These are phyloP conservation scores for Ananas comosus DNA, from an alignment of 176 grass and related monocot genomes.

Conservation along the genomic window DNA sequence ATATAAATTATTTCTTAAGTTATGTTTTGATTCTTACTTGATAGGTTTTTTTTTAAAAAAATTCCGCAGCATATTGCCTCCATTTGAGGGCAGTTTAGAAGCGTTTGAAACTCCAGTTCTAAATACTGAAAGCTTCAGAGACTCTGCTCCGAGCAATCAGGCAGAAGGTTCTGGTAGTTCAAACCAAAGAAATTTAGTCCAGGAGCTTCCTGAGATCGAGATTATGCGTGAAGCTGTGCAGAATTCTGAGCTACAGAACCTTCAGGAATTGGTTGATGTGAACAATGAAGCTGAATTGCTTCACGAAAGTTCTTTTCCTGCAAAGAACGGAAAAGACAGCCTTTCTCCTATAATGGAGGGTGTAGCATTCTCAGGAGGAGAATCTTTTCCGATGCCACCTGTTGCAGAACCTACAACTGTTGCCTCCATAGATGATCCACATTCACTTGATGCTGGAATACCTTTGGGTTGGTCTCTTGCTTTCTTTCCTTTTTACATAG, in stretches of 20 bases:
- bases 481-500: not conserved
- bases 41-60: not conserved
- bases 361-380: conserved; percentile 20
- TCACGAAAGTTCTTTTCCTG: conserved; percentile 19
- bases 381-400: conserved; percentile 25
- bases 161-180: conserved; percentile 6
- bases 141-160: conserved; percentile 16
- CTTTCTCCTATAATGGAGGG: conserved; percentile 14
- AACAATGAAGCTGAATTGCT: conserved; percentile 24
- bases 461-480: conserved; percentile 28
- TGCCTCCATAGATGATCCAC: conserved; percentile 6
- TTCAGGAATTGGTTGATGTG: conserved; percentile 20
- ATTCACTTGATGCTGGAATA: conserved; percentile 7
- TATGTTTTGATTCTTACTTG: not conserved
- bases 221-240: conserved; percentile 33
- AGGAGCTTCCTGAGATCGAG: conserved; percentile 38
- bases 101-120: conserved; percentile 13
- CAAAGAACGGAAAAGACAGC: conserved; percentile 25
- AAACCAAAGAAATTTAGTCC: conserved; percentile 15
- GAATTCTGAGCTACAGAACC: conserved; percentile 10
- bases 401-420: not conserved
- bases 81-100: conserved; percentile 34
- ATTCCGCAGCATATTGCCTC: conserved; percentile 41
- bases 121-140: conserved; percentile 15
- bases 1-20: not conserved